Percentiles rank a stretch among this genome's conserved stretches.
Evolutionary conservation across 208 protist genomes (phyloP).

Genomic region (Naegleria gruberi): DNA sequence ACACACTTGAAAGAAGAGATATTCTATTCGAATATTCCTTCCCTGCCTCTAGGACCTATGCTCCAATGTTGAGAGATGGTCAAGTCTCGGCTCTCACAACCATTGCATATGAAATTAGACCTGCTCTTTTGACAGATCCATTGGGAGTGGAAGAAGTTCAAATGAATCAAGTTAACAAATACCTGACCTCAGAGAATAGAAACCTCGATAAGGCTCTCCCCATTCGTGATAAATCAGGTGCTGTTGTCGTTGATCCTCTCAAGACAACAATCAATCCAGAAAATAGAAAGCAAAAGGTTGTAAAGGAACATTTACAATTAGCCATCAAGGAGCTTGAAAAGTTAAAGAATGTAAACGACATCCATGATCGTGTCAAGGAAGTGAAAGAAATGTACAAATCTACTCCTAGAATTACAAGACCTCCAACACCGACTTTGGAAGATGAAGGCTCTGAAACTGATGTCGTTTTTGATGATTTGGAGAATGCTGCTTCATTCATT

Average conservation of each 20-base stretch:
- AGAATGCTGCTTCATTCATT: conserved; percentile 71
- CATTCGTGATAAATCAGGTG: background rate
- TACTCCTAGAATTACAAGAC: conserved; percentile 68
- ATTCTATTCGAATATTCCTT: background rate
- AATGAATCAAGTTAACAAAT: background rate
- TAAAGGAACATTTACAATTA: background rate
- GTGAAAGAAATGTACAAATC: conserved; percentile 71
- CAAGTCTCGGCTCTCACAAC: background rate
- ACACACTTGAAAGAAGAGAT: background rate
- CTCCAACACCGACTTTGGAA: conserved; percentile 73
- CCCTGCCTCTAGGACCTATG: conserved; percentile 3
- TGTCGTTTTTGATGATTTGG: conserved; percentile 51
- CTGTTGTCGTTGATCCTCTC: background rate
- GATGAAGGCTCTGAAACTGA: background rate
- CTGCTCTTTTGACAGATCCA: conserved; percentile 12
- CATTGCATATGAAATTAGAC: conserved; percentile 16
- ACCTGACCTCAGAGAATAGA: background rate
- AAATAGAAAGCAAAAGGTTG: background rate
- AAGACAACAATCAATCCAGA: background rate
- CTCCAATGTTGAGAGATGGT: background rate
- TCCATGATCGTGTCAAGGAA: conserved; percentile 17
- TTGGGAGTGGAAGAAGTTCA: background rate
- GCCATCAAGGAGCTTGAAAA: background rate
- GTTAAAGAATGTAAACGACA: background rate
- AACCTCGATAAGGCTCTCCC: background rate